Evolutionary conservation across 1,284 basidiomycete genomes (phyloP).

Genomic region (Mycena sp.): DNA sequence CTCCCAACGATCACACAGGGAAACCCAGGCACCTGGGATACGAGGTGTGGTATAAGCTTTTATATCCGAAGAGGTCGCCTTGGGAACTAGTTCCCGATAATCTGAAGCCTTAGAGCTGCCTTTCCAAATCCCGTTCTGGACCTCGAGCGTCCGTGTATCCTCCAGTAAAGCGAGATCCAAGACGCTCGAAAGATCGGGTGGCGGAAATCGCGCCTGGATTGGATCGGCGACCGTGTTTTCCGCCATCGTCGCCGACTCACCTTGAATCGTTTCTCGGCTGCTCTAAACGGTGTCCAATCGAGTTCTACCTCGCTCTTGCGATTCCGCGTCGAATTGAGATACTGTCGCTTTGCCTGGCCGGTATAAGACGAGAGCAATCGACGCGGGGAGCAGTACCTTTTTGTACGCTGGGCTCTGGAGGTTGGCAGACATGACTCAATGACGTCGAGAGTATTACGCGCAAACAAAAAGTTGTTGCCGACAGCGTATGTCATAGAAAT

Average conservation of each 20-base stretch:
- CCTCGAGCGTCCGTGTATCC: conserved; percentile 48
- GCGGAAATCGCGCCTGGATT: conserved; percentile 66
- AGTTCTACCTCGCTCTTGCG: conserved; percentile 52
- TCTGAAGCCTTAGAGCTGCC: conserved; percentile 51
- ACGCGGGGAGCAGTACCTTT: conserved; percentile 45
- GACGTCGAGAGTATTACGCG: not conserved
- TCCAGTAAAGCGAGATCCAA: conserved; percentile 70
- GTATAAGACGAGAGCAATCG: not conserved
- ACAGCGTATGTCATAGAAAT: conserved; percentile 8
- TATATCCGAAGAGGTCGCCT: conserved; percentile 30
- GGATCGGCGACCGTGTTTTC: not conserved
- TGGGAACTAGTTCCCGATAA: conserved; percentile 42
- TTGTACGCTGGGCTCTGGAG: conserved; percentile 64
- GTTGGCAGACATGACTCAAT: conserved; percentile 25
- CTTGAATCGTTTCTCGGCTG: conserved; percentile 81
- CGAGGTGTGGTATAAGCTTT: conserved; percentile 57
- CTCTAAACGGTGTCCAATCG: conserved; percentile 77
- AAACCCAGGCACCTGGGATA: conserved; percentile 60
- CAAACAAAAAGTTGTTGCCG: conserved; percentile 9
- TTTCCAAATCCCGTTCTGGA: conserved; percentile 56
- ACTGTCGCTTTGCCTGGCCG: conserved; percentile 33
- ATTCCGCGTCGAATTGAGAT: conserved; percentile 68
- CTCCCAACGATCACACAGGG: conserved; percentile 20
- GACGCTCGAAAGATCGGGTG: conserved; percentile 72
- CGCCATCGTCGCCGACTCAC: not conserved